Base-by-base conservation (phyloP, 768 basidiomycete genomes). In the Tylopilus sp. region DNA sequence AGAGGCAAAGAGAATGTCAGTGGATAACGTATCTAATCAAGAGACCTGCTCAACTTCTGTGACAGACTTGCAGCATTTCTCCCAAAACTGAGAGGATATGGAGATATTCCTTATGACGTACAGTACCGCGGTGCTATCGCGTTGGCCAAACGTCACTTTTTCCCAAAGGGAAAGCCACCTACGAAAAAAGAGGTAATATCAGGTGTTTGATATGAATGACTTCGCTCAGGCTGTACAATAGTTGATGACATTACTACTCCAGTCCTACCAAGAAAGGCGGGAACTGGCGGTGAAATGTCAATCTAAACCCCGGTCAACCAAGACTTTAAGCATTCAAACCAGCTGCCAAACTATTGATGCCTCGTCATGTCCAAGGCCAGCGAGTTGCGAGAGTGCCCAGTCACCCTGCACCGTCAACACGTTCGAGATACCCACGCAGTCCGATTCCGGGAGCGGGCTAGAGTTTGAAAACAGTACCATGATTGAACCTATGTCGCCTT, bases 121-220 rank as follows among this genome's bases (percentile, higher is more conserved):
- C 57, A 69, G 41, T 68, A 68, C 30, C 64, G 60, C 31, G 67
- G 62, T 9, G 61, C 64, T 4, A 56, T 69, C 10, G 67, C 67
- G 3, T 44, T 68, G 14, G 64, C 66, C 36, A 62, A 62, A 41
- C 66, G 66, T 1, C 62, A 67, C 31, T 67, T 69, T 40, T 58
- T 64, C 37, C 62, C 67, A 5, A 58, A 52, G 14, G 64, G 64
- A 47, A 53, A 48, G 5, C 36, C 50, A 3, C 60, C 53, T 21
- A 67, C 66, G 21, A 67, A 67, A 60, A 58, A 57, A 49, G 58
- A 67, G 53, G 66, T 66, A 49, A 5, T 11, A 21, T 21, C 6
- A 3, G 3, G 17, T 54, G 29, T 17, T 40, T 37, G 12, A 19
- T 17, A 24, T 19, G 31, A 28, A 37, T 16, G 25, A 34, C 22